A percentile compares a stretch with the other conserved stretches of the same genome.
Conservation (phyloP, 1,284 basidiomycete species). For the Apiotrichum gamsii region DNA sequence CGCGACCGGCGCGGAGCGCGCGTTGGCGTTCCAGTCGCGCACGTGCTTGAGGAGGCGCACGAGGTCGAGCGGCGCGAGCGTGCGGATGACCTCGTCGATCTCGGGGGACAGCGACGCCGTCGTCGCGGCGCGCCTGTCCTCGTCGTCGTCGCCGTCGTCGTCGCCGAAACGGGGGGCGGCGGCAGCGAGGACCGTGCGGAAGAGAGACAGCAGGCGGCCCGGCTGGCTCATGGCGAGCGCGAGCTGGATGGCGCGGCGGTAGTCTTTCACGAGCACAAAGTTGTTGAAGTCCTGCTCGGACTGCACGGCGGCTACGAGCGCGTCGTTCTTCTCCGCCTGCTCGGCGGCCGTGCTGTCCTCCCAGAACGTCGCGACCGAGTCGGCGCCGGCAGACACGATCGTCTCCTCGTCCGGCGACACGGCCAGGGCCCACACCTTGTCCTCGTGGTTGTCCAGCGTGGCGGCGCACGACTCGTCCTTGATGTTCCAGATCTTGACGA, state of each 20-base stretch:
- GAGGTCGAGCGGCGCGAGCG: slow-evolving; percentile 65
- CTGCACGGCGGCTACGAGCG: slow-evolving; percentile 64
- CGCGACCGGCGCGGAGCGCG: slow-evolving; percentile 76
- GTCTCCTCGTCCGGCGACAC: slow-evolving; percentile 68
- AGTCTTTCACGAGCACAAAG: slow-evolving; percentile 80
- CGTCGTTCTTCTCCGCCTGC: slow-evolving; percentile 59
- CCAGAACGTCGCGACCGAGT: slow-evolving; percentile 91
- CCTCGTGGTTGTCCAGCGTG: slow-evolving; percentile 93
- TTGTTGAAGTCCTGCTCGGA: slow-evolving; percentile 95
- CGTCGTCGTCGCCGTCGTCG: slow-evolving; percentile 1
- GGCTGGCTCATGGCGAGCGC: slow-evolving; percentile 91
- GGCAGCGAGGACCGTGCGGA: slow-evolving; percentile 56
- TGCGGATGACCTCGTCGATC: slow-evolving; percentile 75
- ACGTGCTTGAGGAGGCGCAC: slow-evolving; percentile 75
- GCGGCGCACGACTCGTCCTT: slow-evolving; percentile 76
- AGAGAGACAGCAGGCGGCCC: slow-evolving; percentile 73
- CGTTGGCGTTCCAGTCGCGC: slow-evolving; percentile 89
- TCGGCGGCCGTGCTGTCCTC: slow-evolving; percentile 81
- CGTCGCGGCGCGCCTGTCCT: background rate
- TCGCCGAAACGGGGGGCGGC: background rate
- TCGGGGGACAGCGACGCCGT: slow-evolving; percentile 58
- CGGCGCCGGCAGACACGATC: slow-evolving; percentile 87
- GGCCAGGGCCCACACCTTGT: slow-evolving; percentile 91
- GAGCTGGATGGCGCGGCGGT: slow-evolving; percentile 80
- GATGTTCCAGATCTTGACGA: slow-evolving; percentile 94